These are phyloP conservation scores for Prunus dulcis DNA, from an alignment of 306 rosid genomes.

Conservation along the genomic window DNA sequence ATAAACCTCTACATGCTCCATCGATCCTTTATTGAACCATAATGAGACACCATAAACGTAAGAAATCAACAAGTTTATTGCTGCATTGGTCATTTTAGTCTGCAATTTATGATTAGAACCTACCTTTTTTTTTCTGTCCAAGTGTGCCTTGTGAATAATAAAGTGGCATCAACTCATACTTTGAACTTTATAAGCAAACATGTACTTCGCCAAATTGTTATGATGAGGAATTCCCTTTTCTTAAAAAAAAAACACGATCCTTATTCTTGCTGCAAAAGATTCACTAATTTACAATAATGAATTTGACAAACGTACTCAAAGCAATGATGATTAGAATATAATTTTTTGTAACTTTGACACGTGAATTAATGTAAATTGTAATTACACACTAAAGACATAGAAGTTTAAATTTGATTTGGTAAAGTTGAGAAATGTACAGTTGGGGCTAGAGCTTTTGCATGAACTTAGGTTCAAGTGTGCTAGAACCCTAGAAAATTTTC, in stretches of 20 bases:
- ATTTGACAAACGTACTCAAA: not conserved
- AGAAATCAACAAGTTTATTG: no score
- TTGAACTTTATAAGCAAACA: not conserved
- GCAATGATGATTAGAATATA: slow-evolving; percentile 31
- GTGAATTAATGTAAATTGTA: slow-evolving; percentile 12
- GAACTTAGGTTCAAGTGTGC: slow-evolving; percentile 24
- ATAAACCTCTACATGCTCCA: no score
- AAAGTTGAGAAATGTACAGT: slow-evolving; percentile 11
- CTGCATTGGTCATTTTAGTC: no score
- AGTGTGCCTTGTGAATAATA: no score
- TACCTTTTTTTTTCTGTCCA: no score
- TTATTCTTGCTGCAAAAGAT: not conserved
- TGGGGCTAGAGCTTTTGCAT: slow-evolving; percentile 11
- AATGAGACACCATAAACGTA: no score
- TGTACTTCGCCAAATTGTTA: not conserved
- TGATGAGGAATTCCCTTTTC: not conserved
- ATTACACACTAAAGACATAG: slow-evolving; percentile 26
- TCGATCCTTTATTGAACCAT: no score
- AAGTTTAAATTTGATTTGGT: slow-evolving; percentile 33
- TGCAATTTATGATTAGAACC: no score
- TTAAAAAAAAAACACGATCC: not conserved
- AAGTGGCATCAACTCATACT: not conserved
- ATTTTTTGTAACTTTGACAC: slow-evolving; percentile 19
- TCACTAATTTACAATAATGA: not conserved
- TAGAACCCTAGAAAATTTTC: slow-evolving; percentile 33